Evolutionary conservation across 1,284 basidiomycete genomes (phyloP).

Genomic region (Cutaneotrichosporon sp.): DNA sequence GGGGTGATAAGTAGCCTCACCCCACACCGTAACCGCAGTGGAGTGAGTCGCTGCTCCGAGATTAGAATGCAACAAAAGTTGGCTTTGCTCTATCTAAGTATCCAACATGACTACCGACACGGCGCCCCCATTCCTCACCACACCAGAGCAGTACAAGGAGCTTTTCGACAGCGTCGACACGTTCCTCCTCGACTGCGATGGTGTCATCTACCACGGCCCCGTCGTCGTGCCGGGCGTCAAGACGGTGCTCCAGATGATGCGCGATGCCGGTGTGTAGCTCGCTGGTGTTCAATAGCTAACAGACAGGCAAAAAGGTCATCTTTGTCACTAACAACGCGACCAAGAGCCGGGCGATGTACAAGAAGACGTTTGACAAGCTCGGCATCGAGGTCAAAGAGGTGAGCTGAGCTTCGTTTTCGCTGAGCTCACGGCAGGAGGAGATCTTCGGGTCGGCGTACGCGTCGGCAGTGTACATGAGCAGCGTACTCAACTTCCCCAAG

Average conservation of each 20-base stretch:
- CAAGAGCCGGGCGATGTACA: slow-evolving; percentile 80
- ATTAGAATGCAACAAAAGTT: background rate
- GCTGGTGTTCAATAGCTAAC: background rate
- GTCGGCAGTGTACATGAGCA: slow-evolving; percentile 84
- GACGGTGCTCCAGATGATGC: slow-evolving; percentile 65
- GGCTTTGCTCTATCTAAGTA: background rate
- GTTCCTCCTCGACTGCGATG: slow-evolving; percentile 95
- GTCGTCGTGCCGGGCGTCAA: slow-evolving; percentile 68
- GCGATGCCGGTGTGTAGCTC: slow-evolving; percentile 34
- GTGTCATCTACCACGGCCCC: slow-evolving; percentile 89
- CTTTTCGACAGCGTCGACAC: slow-evolving; percentile 74
- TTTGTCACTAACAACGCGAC: slow-evolving; percentile 99
- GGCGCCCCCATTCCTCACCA: slow-evolving; percentile 33
- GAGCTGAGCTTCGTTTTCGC: slow-evolving; percentile 36
- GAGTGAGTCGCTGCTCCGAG: no score
- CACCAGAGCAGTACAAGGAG: slow-evolving; percentile 34
- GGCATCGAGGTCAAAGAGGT: slow-evolving; percentile 81
- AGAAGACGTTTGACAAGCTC: slow-evolving; percentile 82
- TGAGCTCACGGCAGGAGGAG: slow-evolving; percentile 50
- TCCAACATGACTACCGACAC: slow-evolving; percentile 7
- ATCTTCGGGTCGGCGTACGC: slow-evolving; percentile 95
- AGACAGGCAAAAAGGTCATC: slow-evolving; percentile 74
- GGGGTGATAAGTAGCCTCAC: background rate
- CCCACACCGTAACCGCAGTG: background rate
- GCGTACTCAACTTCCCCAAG: slow-evolving; percentile 79